Evolutionary conservation across 805 yeast genomes (phyloP).

Genomic region (Metschnikowia dekortorum): DNA sequence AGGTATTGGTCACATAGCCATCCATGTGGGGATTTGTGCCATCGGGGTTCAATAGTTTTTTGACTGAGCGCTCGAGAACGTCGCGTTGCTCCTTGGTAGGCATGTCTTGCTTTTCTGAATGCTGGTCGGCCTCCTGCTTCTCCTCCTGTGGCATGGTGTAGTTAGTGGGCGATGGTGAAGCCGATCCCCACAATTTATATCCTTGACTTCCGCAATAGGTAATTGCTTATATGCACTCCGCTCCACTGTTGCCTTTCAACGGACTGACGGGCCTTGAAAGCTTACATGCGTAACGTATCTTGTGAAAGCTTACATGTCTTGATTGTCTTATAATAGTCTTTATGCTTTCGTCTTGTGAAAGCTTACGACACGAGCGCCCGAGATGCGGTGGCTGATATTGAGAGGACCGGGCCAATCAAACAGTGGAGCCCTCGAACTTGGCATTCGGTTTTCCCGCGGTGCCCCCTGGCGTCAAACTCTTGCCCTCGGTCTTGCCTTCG

Average conservation of each 20-base stretch:
- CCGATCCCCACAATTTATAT: not conserved
- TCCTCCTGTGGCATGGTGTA: not conserved
- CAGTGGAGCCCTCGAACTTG: not conserved
- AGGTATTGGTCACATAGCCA: conserved; percentile 24
- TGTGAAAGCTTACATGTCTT: too few relatives aligned
- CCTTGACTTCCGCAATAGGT: conserved; percentile 1
- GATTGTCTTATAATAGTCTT: not conserved
- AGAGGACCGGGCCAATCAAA: not conserved
- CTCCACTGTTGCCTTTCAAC: not conserved
- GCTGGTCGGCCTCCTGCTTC: not conserved
- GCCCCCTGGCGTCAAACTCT: not conserved
- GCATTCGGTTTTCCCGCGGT: not conserved
- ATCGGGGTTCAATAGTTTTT: conserved; percentile 23
- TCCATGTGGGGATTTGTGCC: conserved; percentile 26
- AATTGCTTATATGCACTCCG: not conserved
- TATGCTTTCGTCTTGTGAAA: too few relatives aligned
- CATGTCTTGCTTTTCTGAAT: conserved; percentile 3
- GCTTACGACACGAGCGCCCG: too few relatives aligned
- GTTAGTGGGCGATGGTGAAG: not conserved
- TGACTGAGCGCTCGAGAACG: conserved; percentile 5
- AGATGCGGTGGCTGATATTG: too few relatives aligned
- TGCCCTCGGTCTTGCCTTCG: conserved; percentile 8
- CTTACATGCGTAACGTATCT: too few relatives aligned
- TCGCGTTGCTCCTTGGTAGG: conserved; percentile 10
- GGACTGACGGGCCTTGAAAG: too few relatives aligned